Percentiles rank a stretch among this genome's conserved stretches.
phyloP scores from a whole-genome alignment of 2,329 filamentous ascomycete species.

The Pyrenophora seminiperda region DNA sequence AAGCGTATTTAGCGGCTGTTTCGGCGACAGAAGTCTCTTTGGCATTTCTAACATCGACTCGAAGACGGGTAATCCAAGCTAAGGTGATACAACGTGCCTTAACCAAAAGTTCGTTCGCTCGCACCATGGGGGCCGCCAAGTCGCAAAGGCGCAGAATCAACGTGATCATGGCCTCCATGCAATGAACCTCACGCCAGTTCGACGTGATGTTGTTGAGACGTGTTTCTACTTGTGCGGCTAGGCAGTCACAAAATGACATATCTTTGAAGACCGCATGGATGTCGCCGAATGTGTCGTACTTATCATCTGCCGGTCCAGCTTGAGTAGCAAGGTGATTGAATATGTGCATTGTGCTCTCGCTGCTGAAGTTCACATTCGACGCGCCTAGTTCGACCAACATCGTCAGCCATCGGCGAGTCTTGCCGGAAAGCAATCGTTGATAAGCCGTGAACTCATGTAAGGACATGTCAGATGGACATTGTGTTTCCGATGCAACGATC shows the following conservation, averaged over 20 bases:
- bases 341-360: conserved; percentile 54
- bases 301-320: conserved; percentile 56
- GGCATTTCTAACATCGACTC: conserved; percentile 51
- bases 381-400: conserved; percentile 57
- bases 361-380: conserved; percentile 63
- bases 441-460: conserved; percentile 60
- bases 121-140: conserved; percentile 33
- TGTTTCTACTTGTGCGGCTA: conserved; percentile 54
- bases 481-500: conserved; percentile 55
- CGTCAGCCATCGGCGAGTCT: conserved; percentile 52
- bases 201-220: conserved; percentile 53
- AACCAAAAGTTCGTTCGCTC: conserved; percentile 42
- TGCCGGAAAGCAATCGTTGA: conserved; percentile 54
- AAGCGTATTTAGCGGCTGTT: conserved; percentile 53
- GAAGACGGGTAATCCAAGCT: conserved; percentile 57
- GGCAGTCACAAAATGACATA: conserved; percentile 52
- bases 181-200: conserved; percentile 63
- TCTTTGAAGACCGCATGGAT: conserved; percentile 59
- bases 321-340: conserved; percentile 60
- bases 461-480: conserved; percentile 53
- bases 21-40: conserved; percentile 48
- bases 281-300: conserved; percentile 45
- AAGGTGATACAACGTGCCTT: conserved; percentile 52
- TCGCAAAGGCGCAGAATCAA: conserved; percentile 51
- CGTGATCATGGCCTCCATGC: conserved; percentile 62